Evolutionary conservation across 1,139 yeast genomes (phyloP), one percentile per base, ranked within the genome.

Genomic region (Diutina catenulata): DNA sequence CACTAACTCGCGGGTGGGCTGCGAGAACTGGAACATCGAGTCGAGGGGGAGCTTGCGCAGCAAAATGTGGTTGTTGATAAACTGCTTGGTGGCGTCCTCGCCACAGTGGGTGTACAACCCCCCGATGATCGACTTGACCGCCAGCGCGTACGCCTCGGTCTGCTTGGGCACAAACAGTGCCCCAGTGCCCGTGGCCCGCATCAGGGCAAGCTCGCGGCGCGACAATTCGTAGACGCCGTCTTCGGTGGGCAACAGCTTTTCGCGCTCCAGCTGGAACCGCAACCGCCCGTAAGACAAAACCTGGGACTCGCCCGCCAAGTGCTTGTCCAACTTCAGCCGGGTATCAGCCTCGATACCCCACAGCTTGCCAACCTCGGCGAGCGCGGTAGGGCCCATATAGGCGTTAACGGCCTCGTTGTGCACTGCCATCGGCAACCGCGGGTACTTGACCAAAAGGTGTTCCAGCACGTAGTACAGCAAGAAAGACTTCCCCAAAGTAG

Each of bases 301-400:
- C 47, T 73, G 76, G 15, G 84, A 74, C 55, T 81, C 93, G 43
- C 78, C 74, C 26, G 80, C 69, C 49, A 88, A 63, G 49, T 70
- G 76, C 50, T 86, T 73, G 41, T 80, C 79, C 46, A 86, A 61
- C 36, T 79, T 69, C 20, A 83, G 62, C 10, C 76, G 60, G 18
- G 64, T 59, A 54, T 87, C 96, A 25, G 70, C 67, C 57, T 84
- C 91, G 39, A 91, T 78, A 58, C 98, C 98, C 97, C 97, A 91
- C 24, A 62, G 52, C 49, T 64, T 68, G 23, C 88, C 95, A 29
- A 87, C 62, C 37, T 69, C 70, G 33, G 73, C 62, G 43, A 91
- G 64, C 0, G 87, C 68, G 14, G 66, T 68, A 31, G 74, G 70
- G 2, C 91, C 83, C 57, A 80, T 68, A 52, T 75, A 81, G 5